These are phyloP conservation scores for Guadua angustifolia DNA, from an alignment of 176 grass and related monocot genomes.

Conservation along the genomic window DNA sequence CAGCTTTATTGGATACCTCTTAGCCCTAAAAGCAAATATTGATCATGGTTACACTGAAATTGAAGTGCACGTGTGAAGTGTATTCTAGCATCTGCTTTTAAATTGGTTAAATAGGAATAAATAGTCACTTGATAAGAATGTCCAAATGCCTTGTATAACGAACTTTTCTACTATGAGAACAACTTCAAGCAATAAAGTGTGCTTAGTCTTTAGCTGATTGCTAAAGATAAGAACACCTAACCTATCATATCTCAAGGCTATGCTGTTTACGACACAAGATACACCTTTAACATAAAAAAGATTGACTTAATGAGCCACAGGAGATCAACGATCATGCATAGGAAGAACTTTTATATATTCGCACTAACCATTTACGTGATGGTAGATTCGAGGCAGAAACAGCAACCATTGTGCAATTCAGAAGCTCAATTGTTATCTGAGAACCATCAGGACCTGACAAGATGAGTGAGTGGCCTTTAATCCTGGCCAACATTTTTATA, in stretches of 20 bases:
- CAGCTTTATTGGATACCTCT: slow-evolving; percentile 92
- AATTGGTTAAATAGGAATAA: not conserved
- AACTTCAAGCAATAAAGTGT: too few species aligned
- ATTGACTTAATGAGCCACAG: not conserved
- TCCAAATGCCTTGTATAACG: too few species aligned
- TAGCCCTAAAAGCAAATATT: slow-evolving; percentile 67
- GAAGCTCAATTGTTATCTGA: slow-evolving; percentile 62
- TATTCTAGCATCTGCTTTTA: not conserved
- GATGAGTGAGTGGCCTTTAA: slow-evolving; percentile 60
- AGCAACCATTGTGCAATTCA: slow-evolving; percentile 63
- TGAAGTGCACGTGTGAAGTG: not conserved
- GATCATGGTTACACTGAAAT: slow-evolving; percentile 40
- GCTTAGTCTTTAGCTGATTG: too few species aligned
- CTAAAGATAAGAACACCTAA: too few species aligned
- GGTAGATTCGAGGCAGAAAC: slow-evolving; percentile 79
- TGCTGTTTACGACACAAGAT: not conserved
- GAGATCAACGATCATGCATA: too few species aligned
- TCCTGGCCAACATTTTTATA: slow-evolving; percentile 74
- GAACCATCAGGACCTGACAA: slow-evolving; percentile 71
- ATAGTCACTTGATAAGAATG: too few species aligned
- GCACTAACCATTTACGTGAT: slow-evolving; percentile 91
- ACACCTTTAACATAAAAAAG: not conserved
- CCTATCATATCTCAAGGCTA: too few species aligned
- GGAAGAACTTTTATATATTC: not conserved
- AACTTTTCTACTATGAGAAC: too few species aligned